Evolutionary conservation across 192 early-diverging fungal genomes (phyloP), one percentile per base, ranked within the genome.

Genomic region (Funneliformis geosporum): DNA sequence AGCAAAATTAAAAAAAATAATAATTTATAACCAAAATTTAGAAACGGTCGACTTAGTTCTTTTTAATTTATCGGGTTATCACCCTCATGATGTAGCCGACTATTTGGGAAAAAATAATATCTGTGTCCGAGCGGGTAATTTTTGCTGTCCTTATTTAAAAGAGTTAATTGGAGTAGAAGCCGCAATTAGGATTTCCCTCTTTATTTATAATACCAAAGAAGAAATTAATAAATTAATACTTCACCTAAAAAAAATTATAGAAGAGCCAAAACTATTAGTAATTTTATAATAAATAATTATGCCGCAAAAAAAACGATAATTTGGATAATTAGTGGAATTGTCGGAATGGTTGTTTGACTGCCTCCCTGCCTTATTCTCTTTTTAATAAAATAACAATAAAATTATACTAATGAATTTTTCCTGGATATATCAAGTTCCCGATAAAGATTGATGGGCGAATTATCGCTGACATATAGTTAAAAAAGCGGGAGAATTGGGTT

Each of bases 81-180:
- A 73, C 9, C 2, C 71, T 73, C 71, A 73, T 46, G 71, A 73
- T 73, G 71, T 73, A 25, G 46, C 71, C 23, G 71, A 73, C n/a
- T 73, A 73, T 50, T 73, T 73, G 18, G 71, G 71, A 10, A 73
- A 46, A 46, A 73, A 73, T 50, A 46, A 73, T 73, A 73, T 73
- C 47, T 73, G 71, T 44, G 71, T 73, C 23, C 71, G 71, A 23
- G 71, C 43, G 44, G 71, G 71, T 73, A 47, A 73, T 73, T 73
- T 73, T 73, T 73, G 71, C 21, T 73, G 71, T 23, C 71, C 71
- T 46, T 73, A 73, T 28, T 55, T 73, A 2, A 73, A 73, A 73
- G 71, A 73, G n/a, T 44, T 73, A 46, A 73, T 73, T 50, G 42
- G 71, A 73, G 71, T 73, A 73, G 71, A 73, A 47, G 12, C 42